Base-by-base conservation (phyloP, 177 flowering plant species). In the Tripterygium wilfordii region DNA sequence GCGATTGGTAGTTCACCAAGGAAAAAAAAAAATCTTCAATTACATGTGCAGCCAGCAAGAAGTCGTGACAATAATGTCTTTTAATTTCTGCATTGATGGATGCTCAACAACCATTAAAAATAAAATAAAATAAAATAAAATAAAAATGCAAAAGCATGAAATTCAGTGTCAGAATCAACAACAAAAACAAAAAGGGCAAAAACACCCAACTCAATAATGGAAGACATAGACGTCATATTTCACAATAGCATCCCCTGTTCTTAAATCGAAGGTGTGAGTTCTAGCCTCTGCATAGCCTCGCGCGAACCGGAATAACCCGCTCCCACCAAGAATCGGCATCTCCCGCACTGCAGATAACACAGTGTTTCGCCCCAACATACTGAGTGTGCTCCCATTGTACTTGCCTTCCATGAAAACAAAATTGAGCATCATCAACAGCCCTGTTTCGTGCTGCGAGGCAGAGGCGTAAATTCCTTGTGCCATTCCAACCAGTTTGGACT, bases 221-320 rank as follows among this genome's bases (percentile, higher is more conserved):
- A 53, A 18, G 18, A 50, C 76, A 46, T 39, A 66, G 7, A 67
- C 66, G 32, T 67, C 54, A 27, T 66, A 70, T 50, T 67, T 64
- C 8, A 67, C 67, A 20, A 52, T n/a, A 8, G 76, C 64, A 45
- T 65, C 45, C 8, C 69, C 63, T 19, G 58, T 61, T 12, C 15
- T 57, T 0, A 22, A 5, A 42, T 71, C 54, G 4, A 56, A 9
- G 9, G 27, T 17, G 35, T 52, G 42, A 28, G 73, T 68, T 57
- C 32, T 61, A 0, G 63, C 68, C 49, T 48, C 27, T 35, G 56
- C 73, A 47, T 64, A 68, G n/a, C 77, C 77, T 13, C 60, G 57
- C 1, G 77, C 73, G 19, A 68, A 68, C 32, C 73, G 39, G 49
- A 72, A 72, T 30, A 57, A 19, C 36, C 77, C 73, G 10, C 68